phyloP scores from a whole-genome alignment of 2,329 filamentous ascomycete species.

The Emergomyces orientalis region DNA sequence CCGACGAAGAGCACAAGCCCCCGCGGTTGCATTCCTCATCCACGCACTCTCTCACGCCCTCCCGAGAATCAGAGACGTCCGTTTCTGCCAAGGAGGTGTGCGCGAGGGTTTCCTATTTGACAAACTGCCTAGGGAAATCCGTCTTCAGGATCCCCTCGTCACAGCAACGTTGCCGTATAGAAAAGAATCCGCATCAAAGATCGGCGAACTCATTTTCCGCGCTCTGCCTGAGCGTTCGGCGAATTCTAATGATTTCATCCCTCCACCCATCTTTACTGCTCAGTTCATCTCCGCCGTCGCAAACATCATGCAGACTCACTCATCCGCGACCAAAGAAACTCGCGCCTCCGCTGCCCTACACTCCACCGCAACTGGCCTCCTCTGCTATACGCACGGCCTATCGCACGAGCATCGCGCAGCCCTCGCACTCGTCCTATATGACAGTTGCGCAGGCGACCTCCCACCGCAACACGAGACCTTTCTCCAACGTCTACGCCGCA shows the following conservation, averaged over 20 bases:
- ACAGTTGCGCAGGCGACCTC: constrained; percentile 62
- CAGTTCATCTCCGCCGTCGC: constrained; percentile 48
- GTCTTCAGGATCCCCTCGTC: constrained; percentile 58
- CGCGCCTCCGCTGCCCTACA: constrained; percentile 62
- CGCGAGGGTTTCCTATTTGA: constrained; percentile 74
- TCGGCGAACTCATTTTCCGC: constrained; percentile 42
- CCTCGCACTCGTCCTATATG: constrained; percentile 61
- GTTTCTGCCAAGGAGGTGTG: constrained; percentile 82
- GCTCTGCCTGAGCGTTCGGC: constrained; percentile 35
- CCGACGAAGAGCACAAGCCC: constrained; percentile 68
- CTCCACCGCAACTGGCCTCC: constrained; percentile 57
- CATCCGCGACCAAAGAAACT: constrained; percentile 44
- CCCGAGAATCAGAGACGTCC: constrained; percentile 61
- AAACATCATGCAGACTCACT: constrained; percentile 50
- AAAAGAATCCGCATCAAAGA: constrained; percentile 37
- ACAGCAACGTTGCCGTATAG: constrained; percentile 50
- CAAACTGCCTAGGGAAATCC: constrained; percentile 50
- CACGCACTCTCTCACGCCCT: constrained; percentile 61
- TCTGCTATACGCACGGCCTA: constrained; percentile 61
- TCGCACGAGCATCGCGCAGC: constrained; percentile 62
- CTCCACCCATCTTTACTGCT: constrained; percentile 37
- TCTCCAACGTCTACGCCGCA: constrained; percentile 43
- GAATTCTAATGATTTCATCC: constrained; percentile 17
- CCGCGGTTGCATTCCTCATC: constrained; percentile 73
- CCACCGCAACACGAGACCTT: constrained; percentile 50